Conservation (phyloP, 768 basidiomycete genomes). For the Boletus sp. region DNA sequence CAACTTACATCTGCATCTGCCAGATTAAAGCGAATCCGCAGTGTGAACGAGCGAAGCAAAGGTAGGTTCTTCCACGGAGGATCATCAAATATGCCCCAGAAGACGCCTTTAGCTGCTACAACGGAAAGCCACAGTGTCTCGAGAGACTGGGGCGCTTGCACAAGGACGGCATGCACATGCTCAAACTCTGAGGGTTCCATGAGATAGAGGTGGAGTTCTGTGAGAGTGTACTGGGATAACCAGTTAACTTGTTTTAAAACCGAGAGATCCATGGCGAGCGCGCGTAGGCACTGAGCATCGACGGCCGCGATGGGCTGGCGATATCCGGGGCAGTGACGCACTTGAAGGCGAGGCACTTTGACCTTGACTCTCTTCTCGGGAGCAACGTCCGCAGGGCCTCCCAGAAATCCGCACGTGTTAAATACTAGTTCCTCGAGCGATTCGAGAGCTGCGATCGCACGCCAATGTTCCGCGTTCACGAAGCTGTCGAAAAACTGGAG, state of each 20-base stretch:
- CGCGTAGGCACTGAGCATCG: background rate
- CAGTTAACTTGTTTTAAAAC: background rate
- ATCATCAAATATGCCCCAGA: background rate
- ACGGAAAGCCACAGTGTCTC: background rate
- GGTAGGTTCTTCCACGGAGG: background rate
- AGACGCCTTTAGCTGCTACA: background rate
- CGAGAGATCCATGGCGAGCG: background rate
- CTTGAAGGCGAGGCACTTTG: constrained; percentile 8
- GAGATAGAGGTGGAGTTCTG: background rate
- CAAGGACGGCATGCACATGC: background rate
- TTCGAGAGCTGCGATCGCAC: constrained; percentile 5
- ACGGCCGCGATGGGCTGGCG: background rate
- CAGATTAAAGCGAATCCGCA: background rate
- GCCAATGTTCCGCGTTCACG: constrained; percentile 17
- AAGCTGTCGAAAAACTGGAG: constrained; percentile 9
- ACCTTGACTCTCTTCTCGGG: background rate
- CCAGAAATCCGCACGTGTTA: background rate
- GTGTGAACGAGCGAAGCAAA: constrained; percentile 9
- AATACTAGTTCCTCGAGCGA: constrained; percentile 22
- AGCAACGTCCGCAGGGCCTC: background rate
- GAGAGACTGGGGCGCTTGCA: background rate
- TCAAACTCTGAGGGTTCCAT: too few relatives aligned
- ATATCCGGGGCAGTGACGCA: background rate
- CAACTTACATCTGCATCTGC: background rate
- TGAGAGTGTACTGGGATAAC: constrained; percentile 1